phyloP scores from a whole-genome alignment of 345 rosid genomes.

The Acer saccharum region DNA sequence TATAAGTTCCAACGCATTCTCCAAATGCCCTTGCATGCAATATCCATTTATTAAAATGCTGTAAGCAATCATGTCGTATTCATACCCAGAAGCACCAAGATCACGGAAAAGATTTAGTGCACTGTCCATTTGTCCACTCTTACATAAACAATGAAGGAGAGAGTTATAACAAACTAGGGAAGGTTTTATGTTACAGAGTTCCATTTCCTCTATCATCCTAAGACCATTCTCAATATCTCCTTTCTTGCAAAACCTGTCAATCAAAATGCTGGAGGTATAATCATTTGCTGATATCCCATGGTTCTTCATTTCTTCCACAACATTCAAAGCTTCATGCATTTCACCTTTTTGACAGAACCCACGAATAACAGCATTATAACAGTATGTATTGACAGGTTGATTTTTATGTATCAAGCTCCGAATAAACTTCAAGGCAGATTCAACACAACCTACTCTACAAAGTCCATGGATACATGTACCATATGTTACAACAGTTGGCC shows the following conservation, averaged over 20 bases:
- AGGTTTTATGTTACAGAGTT: slow-evolving; percentile 32
- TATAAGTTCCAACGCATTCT: slow-evolving; percentile 44
- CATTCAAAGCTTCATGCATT: slow-evolving; percentile 31
- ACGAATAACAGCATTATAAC: slow-evolving; percentile 56
- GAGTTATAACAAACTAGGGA: slow-evolving; percentile 42
- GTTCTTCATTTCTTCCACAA: slow-evolving; percentile 52
- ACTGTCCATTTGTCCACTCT: slow-evolving; percentile 33
- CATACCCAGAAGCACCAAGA: slow-evolving; percentile 36
- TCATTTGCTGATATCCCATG: slow-evolving; percentile 38
- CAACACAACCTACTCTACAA: slow-evolving; percentile 43
- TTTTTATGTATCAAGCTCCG: slow-evolving; percentile 24
- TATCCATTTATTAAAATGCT: slow-evolving; percentile 41
- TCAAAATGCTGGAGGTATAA: slow-evolving; percentile 52
- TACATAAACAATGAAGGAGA: slow-evolving; percentile 35
- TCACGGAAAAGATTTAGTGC: slow-evolving; percentile 28
- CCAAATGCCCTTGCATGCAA: slow-evolving; percentile 31
- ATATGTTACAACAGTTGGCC: slow-evolving; percentile 43
- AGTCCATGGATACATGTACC: slow-evolving; percentile 45
- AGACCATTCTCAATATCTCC: slow-evolving; percentile 42
- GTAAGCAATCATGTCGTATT: slow-evolving; percentile 36
- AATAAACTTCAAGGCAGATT: slow-evolving; percentile 35
- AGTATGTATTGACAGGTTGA: slow-evolving; percentile 38
- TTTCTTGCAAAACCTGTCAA: slow-evolving; percentile 48
- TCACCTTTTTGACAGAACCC: slow-evolving; percentile 53
- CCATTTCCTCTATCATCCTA: slow-evolving; percentile 47